Evolutionary conservation across 2,329 filamentous ascomycete species (phyloP), one percentile per base, ranked within the genome.

Genomic region (Neonectria punicea): DNA sequence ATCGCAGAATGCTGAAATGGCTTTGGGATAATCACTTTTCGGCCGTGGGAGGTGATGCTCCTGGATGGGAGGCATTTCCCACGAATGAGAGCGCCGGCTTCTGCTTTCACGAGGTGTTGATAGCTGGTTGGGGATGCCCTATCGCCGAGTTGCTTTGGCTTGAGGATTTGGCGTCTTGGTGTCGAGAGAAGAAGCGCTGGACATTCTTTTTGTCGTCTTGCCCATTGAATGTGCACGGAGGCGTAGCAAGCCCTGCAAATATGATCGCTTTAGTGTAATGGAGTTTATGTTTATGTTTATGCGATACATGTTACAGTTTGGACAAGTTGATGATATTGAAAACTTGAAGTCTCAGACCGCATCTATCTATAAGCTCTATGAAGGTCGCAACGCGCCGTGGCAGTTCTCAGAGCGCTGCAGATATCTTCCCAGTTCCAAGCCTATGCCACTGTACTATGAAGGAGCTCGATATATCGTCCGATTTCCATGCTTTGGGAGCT

Each of bases 21-120:
- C 56, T 64, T 2, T 64, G 61, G 61, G 55, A 64, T 13, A 64
- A 60, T 8, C 34, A 60, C 13, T 64, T 64, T 44, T 50, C 61
- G 11, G 61, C 61, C 1, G 61, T 64, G 13, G 61, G 55, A 4
- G 61, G 55, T 9, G 61, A 64, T 56, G 44, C 55, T 5, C 51
- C 56, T 1, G 61, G n/a, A 1, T 63, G 61, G 61, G 61, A 63
- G 8, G 55, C 58, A 16, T 63, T 63, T 32, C 61, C 61, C 1
- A 32, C 47, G 8, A 20, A 41, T 11, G 54, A 57, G n/a, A 41
- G 16, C 13, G 61, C 54, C 2, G 61, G 55, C 5, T 63, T 63
- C 18, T 59, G 25, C 22, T 63, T 53, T 11, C 61, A 64, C 18
- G 55, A 59, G 36, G 61, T 64, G 7, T 39, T 64, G 30, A 59